These are phyloP conservation scores for Penicillium digitatum DNA, from an alignment of 2,329 filamentous ascomycete genomes.

Conservation along the genomic window DNA sequence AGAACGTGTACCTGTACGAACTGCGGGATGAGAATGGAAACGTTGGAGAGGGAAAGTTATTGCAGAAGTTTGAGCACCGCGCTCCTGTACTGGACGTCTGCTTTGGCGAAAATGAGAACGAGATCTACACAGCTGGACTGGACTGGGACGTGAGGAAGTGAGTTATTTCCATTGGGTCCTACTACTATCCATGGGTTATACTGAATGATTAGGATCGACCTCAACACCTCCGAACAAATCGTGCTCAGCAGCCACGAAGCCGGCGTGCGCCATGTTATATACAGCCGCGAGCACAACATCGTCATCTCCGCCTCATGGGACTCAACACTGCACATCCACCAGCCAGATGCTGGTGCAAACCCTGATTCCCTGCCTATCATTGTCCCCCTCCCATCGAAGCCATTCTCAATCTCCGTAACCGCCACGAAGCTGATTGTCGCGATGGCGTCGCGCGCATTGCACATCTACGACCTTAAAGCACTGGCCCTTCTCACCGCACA, in stretches of 20 bases:
- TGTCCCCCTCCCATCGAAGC: conserved; percentile 75
- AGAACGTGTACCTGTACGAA: conserved; percentile 85
- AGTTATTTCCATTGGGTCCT: conserved; percentile 28
- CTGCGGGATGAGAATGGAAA: conserved; percentile 53
- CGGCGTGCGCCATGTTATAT: conserved; percentile 79
- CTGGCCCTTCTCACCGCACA: conserved; percentile 55
- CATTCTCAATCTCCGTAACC: conserved; percentile 76
- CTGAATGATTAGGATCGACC: conserved; percentile 56
- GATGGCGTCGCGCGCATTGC: conserved; percentile 88
- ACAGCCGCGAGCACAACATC: conserved; percentile 69
- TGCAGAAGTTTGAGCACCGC: conserved; percentile 72
- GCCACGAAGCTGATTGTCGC: conserved; percentile 87
- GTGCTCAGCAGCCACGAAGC: conserved; percentile 73
- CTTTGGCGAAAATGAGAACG: conserved; percentile 76
- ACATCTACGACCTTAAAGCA: conserved; percentile 83
- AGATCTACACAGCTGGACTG: conserved; percentile 80
- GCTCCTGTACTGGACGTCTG: conserved; percentile 88
- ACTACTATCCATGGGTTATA: conserved; percentile 50
- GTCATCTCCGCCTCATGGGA: conserved; percentile 94
- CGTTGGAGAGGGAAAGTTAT: conserved; percentile 58
- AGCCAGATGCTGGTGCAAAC: conserved; percentile 46
- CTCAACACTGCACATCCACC: conserved; percentile 79
- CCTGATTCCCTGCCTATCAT: conserved; percentile 54
- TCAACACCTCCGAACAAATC: conserved; percentile 67
- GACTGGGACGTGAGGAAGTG: conserved; percentile 81